A percentile compares a stretch with the other conserved stretches of the same genome.
Conservation (phyloP, 1,284 basidiomycete species). For the Cutaneotrichosporon mucoides region DNA sequence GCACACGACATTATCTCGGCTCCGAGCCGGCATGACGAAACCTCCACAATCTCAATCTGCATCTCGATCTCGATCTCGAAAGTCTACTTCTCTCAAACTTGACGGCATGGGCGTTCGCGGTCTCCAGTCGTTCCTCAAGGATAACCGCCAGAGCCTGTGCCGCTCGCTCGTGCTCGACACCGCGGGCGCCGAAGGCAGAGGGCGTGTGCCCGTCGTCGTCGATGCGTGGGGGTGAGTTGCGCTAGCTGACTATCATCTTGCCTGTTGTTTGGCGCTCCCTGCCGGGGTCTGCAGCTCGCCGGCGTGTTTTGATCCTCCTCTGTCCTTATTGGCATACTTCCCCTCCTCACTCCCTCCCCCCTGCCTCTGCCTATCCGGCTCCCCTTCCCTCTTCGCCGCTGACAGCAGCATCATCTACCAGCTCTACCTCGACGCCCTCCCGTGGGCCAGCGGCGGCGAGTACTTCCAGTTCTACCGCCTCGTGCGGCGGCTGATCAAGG, state of each 20-base stretch:
- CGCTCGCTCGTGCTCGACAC: conserved; percentile 52
- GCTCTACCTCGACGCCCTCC: conserved; percentile 60
- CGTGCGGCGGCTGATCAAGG: conserved; percentile 57
- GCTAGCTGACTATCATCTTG: no score
- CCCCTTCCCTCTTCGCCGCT: background rate
- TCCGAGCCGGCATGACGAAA: no score
- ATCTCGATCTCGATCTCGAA: no score
- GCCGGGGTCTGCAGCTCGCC: no score
- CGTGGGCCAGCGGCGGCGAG: conserved; percentile 84
- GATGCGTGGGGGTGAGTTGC: conserved; percentile 87
- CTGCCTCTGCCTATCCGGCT: no score
- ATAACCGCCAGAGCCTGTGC: conserved; percentile 63
- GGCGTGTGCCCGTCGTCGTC: conserved; percentile 58
- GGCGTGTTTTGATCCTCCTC: no score
- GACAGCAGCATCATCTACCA: conserved; percentile 69
- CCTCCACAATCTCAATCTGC: no score
- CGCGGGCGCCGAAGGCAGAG: conserved; percentile 16
- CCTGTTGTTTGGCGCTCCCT: no score
- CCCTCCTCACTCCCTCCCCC: no score
- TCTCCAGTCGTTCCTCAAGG: conserved; percentile 70
- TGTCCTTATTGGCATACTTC: no score
- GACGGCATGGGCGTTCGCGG: conserved; percentile 71
- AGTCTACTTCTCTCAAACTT: no score
- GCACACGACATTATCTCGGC: no score
- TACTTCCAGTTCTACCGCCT: conserved; percentile 60